Evolutionary conservation across 2,329 filamentous ascomycete genomes (phyloP), one percentile per base, ranked within the genome.

Genomic region (Lachnellula hyalina): DNA sequence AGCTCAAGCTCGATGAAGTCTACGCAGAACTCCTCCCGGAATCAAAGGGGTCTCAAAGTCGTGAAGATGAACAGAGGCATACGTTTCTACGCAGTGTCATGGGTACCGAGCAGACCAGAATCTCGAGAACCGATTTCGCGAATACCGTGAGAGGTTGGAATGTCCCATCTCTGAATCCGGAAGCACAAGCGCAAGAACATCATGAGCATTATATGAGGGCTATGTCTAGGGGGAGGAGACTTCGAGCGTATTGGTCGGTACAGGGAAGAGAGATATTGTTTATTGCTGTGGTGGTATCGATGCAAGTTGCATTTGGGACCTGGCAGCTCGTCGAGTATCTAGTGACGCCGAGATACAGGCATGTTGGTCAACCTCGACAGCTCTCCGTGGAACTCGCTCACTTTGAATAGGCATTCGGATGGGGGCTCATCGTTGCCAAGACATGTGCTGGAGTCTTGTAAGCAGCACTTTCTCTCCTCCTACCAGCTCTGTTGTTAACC

Each of bases 241-340:
- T 77, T 2, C 72, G 77, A 21, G 77, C 80, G 0, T 80, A 78
- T 62, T 82, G 79, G 77, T 76, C 77, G 14, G 78, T 83, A 1
- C 73, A 79, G 51, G 80, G 79, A 0, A 77, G 78, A 0, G 74
- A 78, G 55, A 72, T 79, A 3, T 62, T 73, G 6, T 83, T 82
- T 60, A 54, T 81, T 7, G 70, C 65, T 0, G 64, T 81, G 1
- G 78, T 83, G 1, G 63, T 78, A 1, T 60, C 68, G 0, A 70
- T 77, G 59, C 75, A 78, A 63, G 62, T 81, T 15, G 78, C 73
- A 0, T 77, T 82, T 61, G 79, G 77, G 2, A 70, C 77, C 8
- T 83, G 80, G 79, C 79, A 83, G 60, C 67, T 78, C 11, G 71
- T 80, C 63, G 81, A 78, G 56, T 83, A 81, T 62, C 65, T 75